phyloP scores from a whole-genome alignment of 1,139 yeast genomes.

The Kodamaea sp. region DNA sequence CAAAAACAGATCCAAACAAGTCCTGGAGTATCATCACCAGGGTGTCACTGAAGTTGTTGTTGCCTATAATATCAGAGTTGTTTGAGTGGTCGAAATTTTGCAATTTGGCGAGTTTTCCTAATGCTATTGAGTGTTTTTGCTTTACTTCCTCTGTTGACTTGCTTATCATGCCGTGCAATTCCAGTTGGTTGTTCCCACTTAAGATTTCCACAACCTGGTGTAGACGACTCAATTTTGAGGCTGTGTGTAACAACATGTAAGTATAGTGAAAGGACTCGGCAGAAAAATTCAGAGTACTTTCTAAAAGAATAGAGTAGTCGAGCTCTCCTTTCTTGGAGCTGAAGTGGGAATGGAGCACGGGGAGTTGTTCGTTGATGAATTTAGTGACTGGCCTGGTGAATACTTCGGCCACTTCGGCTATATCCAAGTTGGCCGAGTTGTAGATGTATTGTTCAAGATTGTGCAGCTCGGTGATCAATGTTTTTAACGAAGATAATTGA shows the following conservation, averaged over 20 bases:
- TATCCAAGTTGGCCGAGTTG: slow-evolving; percentile 59
- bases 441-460: slow-evolving; percentile 57
- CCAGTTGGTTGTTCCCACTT: slow-evolving; percentile 43
- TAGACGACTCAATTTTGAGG: slow-evolving; percentile 63
- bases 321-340: slow-evolving; percentile 19
- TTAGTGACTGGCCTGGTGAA: slow-evolving; percentile 47
- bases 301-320: slow-evolving; percentile 33
- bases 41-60: slow-evolving; percentile 40
- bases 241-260: slow-evolving; percentile 55
- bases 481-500: slow-evolving; percentile 37
- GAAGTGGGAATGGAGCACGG: slow-evolving; percentile 32
- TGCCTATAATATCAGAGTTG: slow-evolving; percentile 26
- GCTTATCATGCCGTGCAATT: slow-evolving; percentile 51
- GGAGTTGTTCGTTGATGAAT: slow-evolving; percentile 34
- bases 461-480: slow-evolving; percentile 40
- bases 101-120: slow-evolving; percentile 35
- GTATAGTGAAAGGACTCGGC: slow-evolving; percentile 59
- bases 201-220: slow-evolving; percentile 62
- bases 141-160: slow-evolving; percentile 67
- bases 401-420: slow-evolving; percentile 50
- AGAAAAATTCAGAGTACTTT: slow-evolving; percentile 28
- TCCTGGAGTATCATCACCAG: slow-evolving; percentile 65
- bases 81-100: slow-evolving; percentile 28
- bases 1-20: slow-evolving; percentile 67
- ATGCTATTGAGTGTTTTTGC: slow-evolving; percentile 37